Evolutionary conservation across 257 asterid genomes (phyloP), one percentile per base, ranked within the genome.

Genomic region (Haberlea rhodopensis): DNA sequence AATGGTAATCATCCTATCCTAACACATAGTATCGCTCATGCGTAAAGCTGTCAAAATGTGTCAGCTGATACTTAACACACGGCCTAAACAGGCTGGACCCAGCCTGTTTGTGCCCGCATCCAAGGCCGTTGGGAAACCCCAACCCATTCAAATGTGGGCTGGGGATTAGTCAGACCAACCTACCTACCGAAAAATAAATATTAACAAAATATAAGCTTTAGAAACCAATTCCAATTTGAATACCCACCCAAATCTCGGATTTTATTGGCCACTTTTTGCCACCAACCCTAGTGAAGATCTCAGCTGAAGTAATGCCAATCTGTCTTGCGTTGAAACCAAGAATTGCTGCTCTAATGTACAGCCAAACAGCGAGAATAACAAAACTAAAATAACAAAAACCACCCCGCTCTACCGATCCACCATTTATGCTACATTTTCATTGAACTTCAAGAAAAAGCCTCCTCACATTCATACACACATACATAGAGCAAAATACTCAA

Each of bases 211-310:
- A n/a, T n/a, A n/a, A n/a, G n/a, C n/a, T n/a, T n/a, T n/a, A n/a
- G n/a, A n/a, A n/a, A n/a, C n/a, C n/a, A n/a, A n/a, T n/a, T n/a
- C n/a, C n/a, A n/a, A n/a, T n/a, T n/a, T n/a, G 73, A 57, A 94
- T 65, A 31, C 97, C 97, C 24, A 25, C 81, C 97, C 97, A 94
- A 28, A 63, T 23, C 22, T 87, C 89, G 71, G 82, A 67, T 75
- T 83, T 88, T 68, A 84, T 69, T 8, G 95, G 97, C 99, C 99
- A 94, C 37, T 87, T 86, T 78, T 34, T 81, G 96, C 83, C 75
- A 95, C 80, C 71, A 94, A 61, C 79, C 99, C 99, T 80, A 94
- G 76, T 8, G 97, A 87, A 82, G 96, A 87, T 87, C 99, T 94
- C 77, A 94, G 73, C 77, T 76, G 83, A 68, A 94, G 88, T 76